Evolutionary conservation across 2,329 filamentous ascomycete species (phyloP), one percentile per base, ranked within the genome.

Genomic region (Arthrobotrys megalospora): DNA sequence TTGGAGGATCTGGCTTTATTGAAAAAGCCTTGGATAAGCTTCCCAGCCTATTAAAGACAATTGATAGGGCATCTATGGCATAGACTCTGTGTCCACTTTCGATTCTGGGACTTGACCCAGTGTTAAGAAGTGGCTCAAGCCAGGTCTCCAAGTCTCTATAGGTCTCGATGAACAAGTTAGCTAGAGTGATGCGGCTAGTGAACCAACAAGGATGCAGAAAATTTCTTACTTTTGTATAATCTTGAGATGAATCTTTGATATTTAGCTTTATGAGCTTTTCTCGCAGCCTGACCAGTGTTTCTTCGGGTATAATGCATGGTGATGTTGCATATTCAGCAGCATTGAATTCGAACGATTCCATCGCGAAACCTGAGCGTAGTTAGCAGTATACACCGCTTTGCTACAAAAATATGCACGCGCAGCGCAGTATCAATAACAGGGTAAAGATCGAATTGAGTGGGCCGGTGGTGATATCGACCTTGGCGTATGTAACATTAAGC

Each of bases 231-330:
- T 21, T 19, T 41, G 12, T 21, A 41, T 2, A 28, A 36, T 78
- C 75, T 32, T 38, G 50, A 32, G 45, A 58, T 36, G 36, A 45
- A 21, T 72, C 63, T 52, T 70, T 78, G 19, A 78, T 67, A 53
- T 78, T 72, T n/a, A 78, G 24, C 28, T 78, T 67, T 36, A 78
- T 78, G 0, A 78, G 67, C 14, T 68, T 72, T 12, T 78, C 62
- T 24, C 75, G 32, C 14, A 78, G 53, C 16, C 63, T 10, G 5
- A 50, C 47, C 3, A 78, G 32, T 3, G n/a, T 36, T 7, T 53
- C 36, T 34, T 72, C 67, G 7, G 75, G 52, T 6, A 78, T 19
- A 12, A 66, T 50, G 36, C 16, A 10, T 14, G 38, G 45, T 8
- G 65, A 16, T 32, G 43, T 19, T 43, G 48, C 47, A 41, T 66